phyloP scores from a whole-genome alignment of 148 eudicot genomes.

The Polygonum maritimum region DNA sequence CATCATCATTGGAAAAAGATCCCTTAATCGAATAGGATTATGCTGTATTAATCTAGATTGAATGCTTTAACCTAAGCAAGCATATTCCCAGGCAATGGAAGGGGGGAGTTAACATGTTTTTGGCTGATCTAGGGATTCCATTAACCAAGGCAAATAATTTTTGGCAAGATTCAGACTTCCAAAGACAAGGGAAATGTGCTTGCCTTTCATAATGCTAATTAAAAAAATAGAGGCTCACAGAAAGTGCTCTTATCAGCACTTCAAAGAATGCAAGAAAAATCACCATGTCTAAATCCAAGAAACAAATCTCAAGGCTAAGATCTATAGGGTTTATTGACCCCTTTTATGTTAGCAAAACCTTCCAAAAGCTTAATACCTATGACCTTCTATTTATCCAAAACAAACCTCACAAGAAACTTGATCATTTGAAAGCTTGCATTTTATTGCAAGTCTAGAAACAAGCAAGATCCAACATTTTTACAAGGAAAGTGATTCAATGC shows the following conservation, averaged over 20 bases:
- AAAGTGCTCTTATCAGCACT: not conserved
- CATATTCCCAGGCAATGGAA: slow-evolving; percentile 5
- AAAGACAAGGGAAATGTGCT: slow-evolving; percentile 2
- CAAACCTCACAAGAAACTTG: too few relatives aligned
- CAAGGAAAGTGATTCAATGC: too few relatives aligned
- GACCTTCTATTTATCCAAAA: too few relatives aligned
- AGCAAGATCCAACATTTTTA: too few relatives aligned
- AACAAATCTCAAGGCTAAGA: not conserved
- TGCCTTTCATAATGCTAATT: not conserved
- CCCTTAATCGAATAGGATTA: not conserved
- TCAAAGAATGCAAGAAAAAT: not conserved
- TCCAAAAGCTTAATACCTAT: not conserved
- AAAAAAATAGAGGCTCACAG: not conserved
- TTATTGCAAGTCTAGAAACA: too few relatives aligned
- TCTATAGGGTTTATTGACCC: not conserved
- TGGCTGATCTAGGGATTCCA: not conserved
- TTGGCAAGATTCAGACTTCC: not conserved
- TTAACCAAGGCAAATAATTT: not conserved
- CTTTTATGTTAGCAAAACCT: not conserved
- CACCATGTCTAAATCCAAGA: not conserved
- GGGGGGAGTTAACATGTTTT: not conserved
- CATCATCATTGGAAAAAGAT: slow-evolving; percentile 1
- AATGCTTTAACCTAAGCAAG: not conserved
- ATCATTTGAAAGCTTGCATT: too few relatives aligned
- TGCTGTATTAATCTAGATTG: not conserved